A percentile compares a stretch with the other conserved stretches of the same genome.
These are phyloP conservation scores for Amyloporia xantha DNA, from an alignment of 768 basidiomycete species.

Conservation along the genomic window DNA sequence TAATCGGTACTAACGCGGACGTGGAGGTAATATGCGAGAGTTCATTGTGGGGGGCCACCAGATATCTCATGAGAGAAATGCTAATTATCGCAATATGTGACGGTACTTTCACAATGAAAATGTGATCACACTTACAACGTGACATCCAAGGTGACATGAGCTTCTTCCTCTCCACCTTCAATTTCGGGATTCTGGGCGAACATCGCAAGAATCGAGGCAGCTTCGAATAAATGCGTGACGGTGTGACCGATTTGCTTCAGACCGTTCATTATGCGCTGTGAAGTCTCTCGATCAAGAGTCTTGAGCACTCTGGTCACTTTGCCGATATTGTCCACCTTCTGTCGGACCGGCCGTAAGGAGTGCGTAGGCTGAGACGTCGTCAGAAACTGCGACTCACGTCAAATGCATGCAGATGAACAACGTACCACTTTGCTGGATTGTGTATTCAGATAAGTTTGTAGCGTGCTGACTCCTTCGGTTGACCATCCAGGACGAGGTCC, in stretches of 20 bases:
- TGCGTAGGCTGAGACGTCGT: not conserved
- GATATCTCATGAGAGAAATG: not conserved
- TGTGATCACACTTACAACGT: not conserved
- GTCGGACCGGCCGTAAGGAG: not conserved
- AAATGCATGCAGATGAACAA: too few species aligned
- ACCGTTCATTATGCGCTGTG: not conserved
- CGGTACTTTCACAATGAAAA: not conserved
- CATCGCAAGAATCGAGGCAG: not conserved
- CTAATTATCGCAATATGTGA: not conserved
- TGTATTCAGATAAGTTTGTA: too few species aligned
- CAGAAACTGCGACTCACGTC: too few species aligned
- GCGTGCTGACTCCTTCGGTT: not conserved
- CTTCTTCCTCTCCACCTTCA: not conserved
- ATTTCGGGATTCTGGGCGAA: not conserved
- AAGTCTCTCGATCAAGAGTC: not conserved
- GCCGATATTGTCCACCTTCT: not conserved
- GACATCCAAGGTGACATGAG: not conserved
- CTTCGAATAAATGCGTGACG: not conserved
- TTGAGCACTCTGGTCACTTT: not conserved
- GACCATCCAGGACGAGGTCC: slow-evolving; percentile 2
- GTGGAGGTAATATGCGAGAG: not conserved
- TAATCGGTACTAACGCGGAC: not conserved
- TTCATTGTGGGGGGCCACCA: not conserved
- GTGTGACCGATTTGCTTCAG: not conserved
- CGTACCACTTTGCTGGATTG: too few species aligned